Evolutionary conservation across 2,329 filamentous ascomycete species (phyloP).

Genomic region (Trichoderma cornu-damae): DNA sequence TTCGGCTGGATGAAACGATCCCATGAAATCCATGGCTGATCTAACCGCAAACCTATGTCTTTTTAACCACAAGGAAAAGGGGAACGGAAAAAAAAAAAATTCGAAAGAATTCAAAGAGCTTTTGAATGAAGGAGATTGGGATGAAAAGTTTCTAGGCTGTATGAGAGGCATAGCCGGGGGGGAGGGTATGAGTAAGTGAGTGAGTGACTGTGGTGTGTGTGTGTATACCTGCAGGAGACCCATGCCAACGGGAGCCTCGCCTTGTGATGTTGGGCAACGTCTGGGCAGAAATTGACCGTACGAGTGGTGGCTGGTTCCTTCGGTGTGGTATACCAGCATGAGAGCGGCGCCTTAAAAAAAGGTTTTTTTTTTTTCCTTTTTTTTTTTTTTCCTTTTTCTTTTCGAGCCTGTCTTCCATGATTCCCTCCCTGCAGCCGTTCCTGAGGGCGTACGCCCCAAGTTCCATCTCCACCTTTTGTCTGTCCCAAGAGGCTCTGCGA

Average conservation of each 20-base stretch:
- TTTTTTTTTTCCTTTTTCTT: no score
- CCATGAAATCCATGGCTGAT: background rate
- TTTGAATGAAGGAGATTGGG: background rate
- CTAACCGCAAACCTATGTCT: background rate
- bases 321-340: background rate
- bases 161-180: background rate
- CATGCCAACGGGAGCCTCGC: slow-evolving; percentile 5
- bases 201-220: no score
- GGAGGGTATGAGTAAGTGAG: no score
- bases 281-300: background rate
- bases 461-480: background rate
- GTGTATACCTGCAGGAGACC: background rate
- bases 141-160: background rate
- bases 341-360: slow-evolving; percentile 1
- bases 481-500: slow-evolving; percentile 3
- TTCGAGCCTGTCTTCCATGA: background rate
- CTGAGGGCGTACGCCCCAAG: background rate
- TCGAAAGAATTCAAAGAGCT: background rate
- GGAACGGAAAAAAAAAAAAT: background rate
- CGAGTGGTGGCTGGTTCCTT: background rate
- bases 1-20: background rate
- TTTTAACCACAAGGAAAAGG: background rate
- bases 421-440: background rate
- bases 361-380: no score
- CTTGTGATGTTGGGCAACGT: background rate